Percentiles rank a stretch among this genome's conserved stretches.
These are phyloP conservation scores for Trichoderma guizhouense DNA, from an alignment of 2,329 filamentous ascomycete species.

Conservation along the genomic window DNA sequence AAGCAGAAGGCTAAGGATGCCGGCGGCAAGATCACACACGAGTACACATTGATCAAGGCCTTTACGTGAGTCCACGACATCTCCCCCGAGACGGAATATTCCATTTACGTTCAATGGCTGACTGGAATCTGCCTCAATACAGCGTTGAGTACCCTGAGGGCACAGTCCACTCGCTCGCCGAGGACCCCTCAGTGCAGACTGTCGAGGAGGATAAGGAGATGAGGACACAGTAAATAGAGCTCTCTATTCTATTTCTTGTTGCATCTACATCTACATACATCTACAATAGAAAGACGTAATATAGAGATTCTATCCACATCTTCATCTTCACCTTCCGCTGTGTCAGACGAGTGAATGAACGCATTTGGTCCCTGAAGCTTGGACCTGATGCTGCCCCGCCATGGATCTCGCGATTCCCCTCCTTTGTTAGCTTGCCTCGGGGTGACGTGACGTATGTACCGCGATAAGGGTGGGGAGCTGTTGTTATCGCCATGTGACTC, in stretches of 20 bases:
- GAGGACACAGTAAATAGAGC: slow-evolving; percentile 59
- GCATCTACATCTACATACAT: neutral
- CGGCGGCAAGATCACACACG: slow-evolving; percentile 79
- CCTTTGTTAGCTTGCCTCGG: neutral
- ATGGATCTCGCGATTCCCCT: slow-evolving; percentile 4
- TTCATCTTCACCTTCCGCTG: neutral
- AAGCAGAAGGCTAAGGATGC: slow-evolving; percentile 72
- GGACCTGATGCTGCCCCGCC: slow-evolving; percentile 1
- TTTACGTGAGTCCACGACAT: slow-evolving; percentile 68
- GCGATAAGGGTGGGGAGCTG: slow-evolving; percentile 3
- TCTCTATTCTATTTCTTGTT: neutral
- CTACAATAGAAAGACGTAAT: neutral
- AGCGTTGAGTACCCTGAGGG: slow-evolving; percentile 74
- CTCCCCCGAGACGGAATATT: neutral
- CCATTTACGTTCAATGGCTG: neutral
- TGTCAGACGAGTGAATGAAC: neutral
- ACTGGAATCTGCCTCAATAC: neutral
- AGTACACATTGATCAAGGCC: slow-evolving; percentile 85
- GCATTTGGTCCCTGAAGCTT: neutral
- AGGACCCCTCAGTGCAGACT: slow-evolving; percentile 65
- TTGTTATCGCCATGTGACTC: neutral
- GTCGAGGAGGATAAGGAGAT: slow-evolving; percentile 74
- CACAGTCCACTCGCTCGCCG: slow-evolving; percentile 61
- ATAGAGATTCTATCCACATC: neutral
- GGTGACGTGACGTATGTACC: slow-evolving; percentile 15